These are phyloP conservation scores for Pseudevernia furfuracea DNA, from an alignment of 495 filamentous ascomycete species.

Conservation along the genomic window DNA sequence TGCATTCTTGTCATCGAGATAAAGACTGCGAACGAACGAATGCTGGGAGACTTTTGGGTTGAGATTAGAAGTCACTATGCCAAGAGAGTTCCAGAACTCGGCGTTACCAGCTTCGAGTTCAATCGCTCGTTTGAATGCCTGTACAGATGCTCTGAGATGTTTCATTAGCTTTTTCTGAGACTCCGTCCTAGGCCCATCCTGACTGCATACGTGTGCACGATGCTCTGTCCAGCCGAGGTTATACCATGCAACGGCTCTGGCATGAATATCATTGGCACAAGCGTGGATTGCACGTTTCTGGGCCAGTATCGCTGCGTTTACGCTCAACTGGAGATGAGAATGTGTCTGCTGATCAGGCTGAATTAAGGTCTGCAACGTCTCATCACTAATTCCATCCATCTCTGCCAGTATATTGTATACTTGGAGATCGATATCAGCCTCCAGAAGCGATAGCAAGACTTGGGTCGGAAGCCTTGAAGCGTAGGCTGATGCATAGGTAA, in stretches of 20 bases:
- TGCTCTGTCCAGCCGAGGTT: constrained; percentile 95
- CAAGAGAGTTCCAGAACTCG: constrained; percentile 96
- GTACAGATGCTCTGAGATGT: constrained; percentile 73
- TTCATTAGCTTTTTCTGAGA: constrained; percentile 43
- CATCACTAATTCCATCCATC: constrained; percentile 58
- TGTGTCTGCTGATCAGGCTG: constrained; percentile 40
- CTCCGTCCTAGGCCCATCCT: constrained; percentile 34
- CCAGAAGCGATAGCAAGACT: constrained; percentile 49
- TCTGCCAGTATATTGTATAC: constrained; percentile 57
- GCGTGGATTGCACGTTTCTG: constrained; percentile 77
- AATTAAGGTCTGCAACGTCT: constrained; percentile 36
- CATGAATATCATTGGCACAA: constrained; percentile 67
- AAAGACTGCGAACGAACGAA: constrained; percentile 82
- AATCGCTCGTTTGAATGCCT: constrained; percentile 94
- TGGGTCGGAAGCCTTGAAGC: constrained; percentile 49
- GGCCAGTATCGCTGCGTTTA: constrained; percentile 68
- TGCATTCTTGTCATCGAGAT: constrained; percentile 80
- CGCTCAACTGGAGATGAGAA: constrained; percentile 33
- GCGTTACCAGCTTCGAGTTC: constrained; percentile 91
- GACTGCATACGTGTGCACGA: constrained; percentile 60
- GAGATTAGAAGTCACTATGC: constrained; percentile 75
- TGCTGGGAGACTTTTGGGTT: constrained; percentile 89
- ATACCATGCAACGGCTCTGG: constrained; percentile 93
- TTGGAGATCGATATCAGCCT: constrained; percentile 38
- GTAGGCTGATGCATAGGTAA: constrained; percentile 65